Base-by-base conservation (phyloP, 1,284 basidiomycete genomes). In the Austroboletus novae-zelandiae region DNA sequence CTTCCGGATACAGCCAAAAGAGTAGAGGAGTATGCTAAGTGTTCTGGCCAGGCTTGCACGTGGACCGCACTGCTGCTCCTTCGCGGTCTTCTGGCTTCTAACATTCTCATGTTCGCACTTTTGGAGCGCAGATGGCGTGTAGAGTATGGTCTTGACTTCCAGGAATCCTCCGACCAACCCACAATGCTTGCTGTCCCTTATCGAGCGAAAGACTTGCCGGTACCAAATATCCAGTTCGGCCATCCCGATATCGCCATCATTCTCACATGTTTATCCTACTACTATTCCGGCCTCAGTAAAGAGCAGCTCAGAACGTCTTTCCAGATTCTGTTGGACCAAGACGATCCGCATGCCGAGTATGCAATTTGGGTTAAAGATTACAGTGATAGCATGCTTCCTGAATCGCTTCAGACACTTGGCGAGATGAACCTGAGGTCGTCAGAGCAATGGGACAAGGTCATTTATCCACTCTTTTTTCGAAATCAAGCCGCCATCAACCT, bases 261-360 rank as follows among this genome's bases (percentile, higher is more conserved):
- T 9, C 63, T 80, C 25, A 80, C 78, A 0, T 78, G 71, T 51
- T 64, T 79, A n/a, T 70, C 68, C 7, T 79, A 80, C 51, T 79
- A 80, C 45, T 78, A 79, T 43, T 59, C 60, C 5, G 79, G 79
- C 9, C 66, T 80, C 29, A 64, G 60, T 0, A 49, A 62, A 5
- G 47, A 59, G 1, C 73, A 80, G 49, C 53, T 80, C 3, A 57
- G 60, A 23, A 43, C 52, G 5, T 70, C 65, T 48, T 77, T 81
- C 40, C 52, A 70, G 3, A 56, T 71, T 3, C 59, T 81, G 3
- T 57, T 62, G 40, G 71, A 69, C 29, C 63, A 67, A 4, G 74
- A 77, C 46, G 72, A 79, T 53, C 74, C 76, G 2, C 53, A 54
- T 0, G 42, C 61, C 15, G 71, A 74, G 45, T 80, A 80, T 47